Conservation (phyloP, 2,329 filamentous ascomycete species). For the Cercospora sp. region DNA sequence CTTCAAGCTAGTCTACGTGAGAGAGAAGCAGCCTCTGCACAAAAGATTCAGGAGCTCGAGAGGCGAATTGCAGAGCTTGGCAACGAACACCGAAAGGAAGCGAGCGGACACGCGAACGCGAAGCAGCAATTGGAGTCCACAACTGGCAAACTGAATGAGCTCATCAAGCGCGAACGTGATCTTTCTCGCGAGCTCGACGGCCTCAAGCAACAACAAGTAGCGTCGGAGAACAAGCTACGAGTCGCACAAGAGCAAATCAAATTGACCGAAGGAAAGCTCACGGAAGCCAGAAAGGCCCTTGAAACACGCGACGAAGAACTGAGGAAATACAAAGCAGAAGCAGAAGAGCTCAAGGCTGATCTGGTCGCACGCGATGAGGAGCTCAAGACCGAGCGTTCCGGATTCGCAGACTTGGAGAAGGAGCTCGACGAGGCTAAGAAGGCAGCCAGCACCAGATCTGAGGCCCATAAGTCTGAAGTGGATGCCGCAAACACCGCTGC, state of each 20-base stretch:
- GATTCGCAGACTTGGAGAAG: constrained; percentile 36
- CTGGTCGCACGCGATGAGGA: constrained; percentile 35
- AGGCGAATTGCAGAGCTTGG: constrained; percentile 34
- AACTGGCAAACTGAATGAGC: constrained; percentile 29
- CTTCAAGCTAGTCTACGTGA: constrained; percentile 32
- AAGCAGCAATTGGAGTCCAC: constrained; percentile 39
- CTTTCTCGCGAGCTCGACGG: constrained; percentile 30
- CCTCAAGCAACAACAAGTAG: constrained; percentile 27
- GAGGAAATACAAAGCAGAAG: constrained; percentile 26
- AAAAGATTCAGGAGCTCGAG: constrained; percentile 35
- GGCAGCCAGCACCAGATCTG: neutral
- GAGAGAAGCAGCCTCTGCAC: constrained; percentile 28
- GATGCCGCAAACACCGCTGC: constrained; percentile 1
- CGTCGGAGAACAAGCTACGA: constrained; percentile 20
- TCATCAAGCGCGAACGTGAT: constrained; percentile 30
- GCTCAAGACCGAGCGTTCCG: constrained; percentile 34
- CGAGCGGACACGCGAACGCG: constrained; percentile 31
- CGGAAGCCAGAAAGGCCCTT: constrained; percentile 31
- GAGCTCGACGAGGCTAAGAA: constrained; percentile 31
- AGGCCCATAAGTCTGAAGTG: constrained; percentile 1
- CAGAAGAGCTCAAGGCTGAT: constrained; percentile 33
- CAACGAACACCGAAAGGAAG: constrained; percentile 35
- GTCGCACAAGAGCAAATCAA: constrained; percentile 21
- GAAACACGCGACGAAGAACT: constrained; percentile 47
- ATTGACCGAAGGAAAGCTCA: constrained; percentile 24